phyloP scores from a whole-genome alignment of 176 grass and related monocot genomes.

The Thalia dealbata region DNA sequence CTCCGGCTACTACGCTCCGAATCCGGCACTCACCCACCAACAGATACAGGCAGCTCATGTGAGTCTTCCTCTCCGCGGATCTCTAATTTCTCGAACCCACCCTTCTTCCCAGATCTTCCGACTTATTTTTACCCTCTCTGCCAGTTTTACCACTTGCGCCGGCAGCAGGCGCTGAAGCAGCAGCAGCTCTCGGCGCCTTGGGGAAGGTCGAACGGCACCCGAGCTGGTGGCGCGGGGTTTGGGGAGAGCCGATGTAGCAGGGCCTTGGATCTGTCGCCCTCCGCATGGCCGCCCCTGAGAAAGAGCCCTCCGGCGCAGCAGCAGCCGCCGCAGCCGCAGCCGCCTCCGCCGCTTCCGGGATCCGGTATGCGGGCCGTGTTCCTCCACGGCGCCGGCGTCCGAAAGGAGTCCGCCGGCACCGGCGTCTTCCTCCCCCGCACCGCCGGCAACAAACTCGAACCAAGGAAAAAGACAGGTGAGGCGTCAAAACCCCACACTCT shows the following conservation, averaged over 20 bases:
- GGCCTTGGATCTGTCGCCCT: conserved; percentile 24
- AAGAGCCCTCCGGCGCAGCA: conserved; percentile 30
- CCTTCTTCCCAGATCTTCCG: too few species aligned
- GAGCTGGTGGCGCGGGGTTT: neutral
- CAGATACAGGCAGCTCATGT: conserved; percentile 26
- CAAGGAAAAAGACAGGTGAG: conserved; percentile 47
- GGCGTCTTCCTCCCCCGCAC: conserved; percentile 72
- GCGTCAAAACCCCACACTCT: neutral
- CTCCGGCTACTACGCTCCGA: neutral
- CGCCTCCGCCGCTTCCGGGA: neutral
- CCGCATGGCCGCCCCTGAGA: conserved; percentile 46
- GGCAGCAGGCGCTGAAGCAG: conserved; percentile 24
- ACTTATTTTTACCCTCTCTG: too few species aligned
- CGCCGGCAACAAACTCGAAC: conserved; percentile 25
- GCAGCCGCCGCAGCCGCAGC: neutral
- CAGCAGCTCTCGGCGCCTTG: conserved; percentile 4
- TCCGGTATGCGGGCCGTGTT: conserved; percentile 69
- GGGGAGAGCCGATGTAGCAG: neutral
- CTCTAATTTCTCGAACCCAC: neutral
- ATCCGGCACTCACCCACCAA: neutral
- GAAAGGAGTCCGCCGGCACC: conserved; percentile 74
- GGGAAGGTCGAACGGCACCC: neutral
- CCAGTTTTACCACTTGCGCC: conserved; percentile 26
- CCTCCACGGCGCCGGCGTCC: conserved; percentile 29
- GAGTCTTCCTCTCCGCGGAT: neutral